These are phyloP conservation scores for Sclerotinia glacialis DNA, from an alignment of 2,329 filamentous ascomycete genomes.

Conservation along the genomic window DNA sequence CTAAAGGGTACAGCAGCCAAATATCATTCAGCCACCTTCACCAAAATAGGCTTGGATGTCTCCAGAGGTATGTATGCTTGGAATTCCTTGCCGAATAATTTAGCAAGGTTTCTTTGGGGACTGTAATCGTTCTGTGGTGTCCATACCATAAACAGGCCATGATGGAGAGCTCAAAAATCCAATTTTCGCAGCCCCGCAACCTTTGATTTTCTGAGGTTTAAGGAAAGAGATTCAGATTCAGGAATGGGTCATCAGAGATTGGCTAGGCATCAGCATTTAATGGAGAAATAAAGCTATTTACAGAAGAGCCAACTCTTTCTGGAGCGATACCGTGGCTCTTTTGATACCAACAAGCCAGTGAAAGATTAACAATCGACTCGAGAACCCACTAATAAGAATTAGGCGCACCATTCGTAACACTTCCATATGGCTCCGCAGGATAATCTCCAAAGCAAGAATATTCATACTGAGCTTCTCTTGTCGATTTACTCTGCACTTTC, in stretches of 20 bases:
- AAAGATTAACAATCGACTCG: neutral
- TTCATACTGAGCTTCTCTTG: slow-evolving; percentile 58
- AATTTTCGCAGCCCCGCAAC: neutral
- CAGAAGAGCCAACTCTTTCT: neutral
- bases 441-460: slow-evolving; percentile 65
- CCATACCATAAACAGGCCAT: neutral
- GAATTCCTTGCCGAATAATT: no score
- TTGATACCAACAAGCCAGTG: neutral
- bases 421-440: slow-evolving; percentile 47
- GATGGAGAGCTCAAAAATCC: neutral
- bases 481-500: slow-evolving; percentile 57
- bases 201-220: neutral
- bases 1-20: no score
- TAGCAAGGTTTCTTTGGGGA: no score
- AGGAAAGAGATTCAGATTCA: neutral
- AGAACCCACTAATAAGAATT: neutral
- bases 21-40: no score
- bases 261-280: neutral
- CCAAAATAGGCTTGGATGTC: no score
- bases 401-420: slow-evolving; percentile 48
- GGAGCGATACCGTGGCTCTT: neutral
- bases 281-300: neutral
- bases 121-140: no score
- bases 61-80: no score
- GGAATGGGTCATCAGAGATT: neutral